Conservation (phyloP, 441 rosid species). For the Syzygium syzygioides region DNA sequence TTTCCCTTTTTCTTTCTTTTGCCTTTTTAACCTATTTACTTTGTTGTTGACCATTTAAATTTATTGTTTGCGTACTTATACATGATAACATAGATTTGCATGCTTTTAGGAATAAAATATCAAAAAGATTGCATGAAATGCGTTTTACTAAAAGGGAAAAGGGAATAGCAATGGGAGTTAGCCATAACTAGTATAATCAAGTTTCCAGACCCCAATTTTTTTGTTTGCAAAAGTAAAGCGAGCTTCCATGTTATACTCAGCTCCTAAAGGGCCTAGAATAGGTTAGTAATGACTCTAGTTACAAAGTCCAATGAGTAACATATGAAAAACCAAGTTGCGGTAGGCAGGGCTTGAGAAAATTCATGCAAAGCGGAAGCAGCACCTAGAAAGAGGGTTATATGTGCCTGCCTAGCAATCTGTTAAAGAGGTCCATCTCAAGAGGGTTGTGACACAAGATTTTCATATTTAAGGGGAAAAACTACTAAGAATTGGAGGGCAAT, state of each 20-base stretch:
- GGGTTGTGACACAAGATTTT: neutral
- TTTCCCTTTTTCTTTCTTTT: neutral
- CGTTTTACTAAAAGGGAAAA: neutral
- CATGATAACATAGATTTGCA: neutral
- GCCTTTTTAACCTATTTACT: neutral
- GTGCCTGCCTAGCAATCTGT: accelerated
- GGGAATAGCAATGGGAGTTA: neutral
- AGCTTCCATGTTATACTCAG: neutral
- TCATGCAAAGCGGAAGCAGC: neutral
- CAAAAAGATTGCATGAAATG: neutral
- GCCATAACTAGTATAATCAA: neutral
- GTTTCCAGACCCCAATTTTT: neutral
- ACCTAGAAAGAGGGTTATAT: neutral
- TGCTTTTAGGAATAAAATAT: neutral
- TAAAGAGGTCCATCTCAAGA: neutral
- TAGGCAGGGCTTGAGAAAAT: neutral
- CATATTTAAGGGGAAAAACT: neutral
- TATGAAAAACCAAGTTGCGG: accelerated
- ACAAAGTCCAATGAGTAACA: neutral
- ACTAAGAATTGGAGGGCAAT: neutral
- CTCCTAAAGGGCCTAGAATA: neutral
- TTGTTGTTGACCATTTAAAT: neutral
- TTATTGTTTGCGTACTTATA: neutral
- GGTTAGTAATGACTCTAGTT: neutral
- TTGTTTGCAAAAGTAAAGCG: neutral